Percentiles rank a stretch among this genome's conserved stretches.
phyloP scores from a whole-genome alignment of 192 early-diverging fungal genomes.

The Coemansia reversa region DNA sequence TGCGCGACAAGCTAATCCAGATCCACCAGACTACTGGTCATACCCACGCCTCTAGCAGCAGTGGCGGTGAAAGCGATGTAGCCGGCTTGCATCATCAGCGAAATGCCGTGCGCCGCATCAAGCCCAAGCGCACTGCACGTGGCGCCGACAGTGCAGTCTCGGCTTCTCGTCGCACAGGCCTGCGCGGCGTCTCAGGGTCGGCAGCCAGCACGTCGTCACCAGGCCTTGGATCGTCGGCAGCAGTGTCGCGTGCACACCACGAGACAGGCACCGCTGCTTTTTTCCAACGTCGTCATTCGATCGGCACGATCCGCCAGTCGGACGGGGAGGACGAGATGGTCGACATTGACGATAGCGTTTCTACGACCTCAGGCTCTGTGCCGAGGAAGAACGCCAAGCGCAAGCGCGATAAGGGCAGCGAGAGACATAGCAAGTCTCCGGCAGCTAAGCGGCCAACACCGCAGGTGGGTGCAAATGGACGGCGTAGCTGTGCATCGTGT shows the following conservation, averaged over 20 bases:
- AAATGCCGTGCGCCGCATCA: slow-evolving; percentile 15
- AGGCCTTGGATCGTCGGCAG: slow-evolving; percentile 13
- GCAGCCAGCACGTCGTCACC: slow-evolving; percentile 21
- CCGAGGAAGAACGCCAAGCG: slow-evolving; percentile 30
- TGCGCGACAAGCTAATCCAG: slow-evolving; percentile 53
- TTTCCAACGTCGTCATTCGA: slow-evolving; percentile 52
- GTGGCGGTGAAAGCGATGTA: slow-evolving; percentile 48
- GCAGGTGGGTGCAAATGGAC: slow-evolving; percentile 8
- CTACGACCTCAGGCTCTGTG: neutral
- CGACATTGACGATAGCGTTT: slow-evolving; percentile 34
- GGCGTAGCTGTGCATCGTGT: slow-evolving; percentile 54
- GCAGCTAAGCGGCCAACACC: slow-evolving; percentile 10
- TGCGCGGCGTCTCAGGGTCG: slow-evolving; percentile 24
- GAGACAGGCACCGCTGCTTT: slow-evolving; percentile 1
- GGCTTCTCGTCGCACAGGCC: slow-evolving; percentile 29
- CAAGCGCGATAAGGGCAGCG: slow-evolving; percentile 32
- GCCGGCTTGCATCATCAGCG: slow-evolving; percentile 15
- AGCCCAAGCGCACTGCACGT: slow-evolving; percentile 25
- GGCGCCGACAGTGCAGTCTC: slow-evolving; percentile 6
- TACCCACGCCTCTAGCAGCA: slow-evolving; percentile 22
- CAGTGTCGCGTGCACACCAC: slow-evolving; percentile 9
- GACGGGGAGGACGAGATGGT: slow-evolving; percentile 36
- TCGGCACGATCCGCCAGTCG: slow-evolving; percentile 36
- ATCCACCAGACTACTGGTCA: slow-evolving; percentile 32
- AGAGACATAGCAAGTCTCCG: slow-evolving; percentile 29